Evolutionary conservation across 2,329 filamentous ascomycete genomes (phyloP).

Genomic region (Teratosphaeria gauchensis): DNA sequence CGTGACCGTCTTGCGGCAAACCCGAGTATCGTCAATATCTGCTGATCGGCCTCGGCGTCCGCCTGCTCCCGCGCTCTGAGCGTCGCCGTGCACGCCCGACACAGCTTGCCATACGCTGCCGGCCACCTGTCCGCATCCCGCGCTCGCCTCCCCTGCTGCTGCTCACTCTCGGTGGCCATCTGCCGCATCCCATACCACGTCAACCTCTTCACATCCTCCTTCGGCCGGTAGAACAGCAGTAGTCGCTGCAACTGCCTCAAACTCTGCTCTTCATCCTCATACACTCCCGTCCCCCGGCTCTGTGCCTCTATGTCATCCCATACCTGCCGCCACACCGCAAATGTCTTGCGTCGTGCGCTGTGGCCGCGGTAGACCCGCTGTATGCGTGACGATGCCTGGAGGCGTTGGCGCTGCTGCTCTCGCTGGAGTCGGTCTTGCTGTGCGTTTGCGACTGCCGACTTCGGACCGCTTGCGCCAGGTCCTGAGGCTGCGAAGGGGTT

Average conservation of each 20-base stretch:
- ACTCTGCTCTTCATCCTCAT: constrained; percentile 30
- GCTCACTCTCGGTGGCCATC: constrained; percentile 20
- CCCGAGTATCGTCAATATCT: constrained; percentile 18
- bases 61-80: constrained; percentile 10
- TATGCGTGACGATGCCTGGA: constrained; percentile 63
- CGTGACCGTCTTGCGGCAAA: constrained; percentile 28
- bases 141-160: constrained; percentile 7
- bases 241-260: constrained; percentile 33
- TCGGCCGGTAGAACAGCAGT: constrained; percentile 33
- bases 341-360: constrained; percentile 49
- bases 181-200: constrained; percentile 31
- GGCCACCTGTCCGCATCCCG: constrained; percentile 24
- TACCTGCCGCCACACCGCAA: constrained; percentile 46
- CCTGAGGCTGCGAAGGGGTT: constrained; percentile 62
- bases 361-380: constrained; percentile 80
- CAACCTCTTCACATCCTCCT: constrained; percentile 32
- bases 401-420: constrained; percentile 67
- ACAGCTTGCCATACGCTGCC: constrained; percentile 32
- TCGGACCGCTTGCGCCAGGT: constrained; percentile 50
- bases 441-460: constrained; percentile 71
- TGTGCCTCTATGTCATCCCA: constrained; percentile 49
- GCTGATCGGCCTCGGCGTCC: constrained; percentile 13
- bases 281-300: constrained; percentile 24
- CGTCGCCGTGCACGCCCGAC: constrained; percentile 26
- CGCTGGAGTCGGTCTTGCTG: constrained; percentile 75